Conservation (phyloP, 768 basidiomycete species). For the Cantharellus anzutake region DNA sequence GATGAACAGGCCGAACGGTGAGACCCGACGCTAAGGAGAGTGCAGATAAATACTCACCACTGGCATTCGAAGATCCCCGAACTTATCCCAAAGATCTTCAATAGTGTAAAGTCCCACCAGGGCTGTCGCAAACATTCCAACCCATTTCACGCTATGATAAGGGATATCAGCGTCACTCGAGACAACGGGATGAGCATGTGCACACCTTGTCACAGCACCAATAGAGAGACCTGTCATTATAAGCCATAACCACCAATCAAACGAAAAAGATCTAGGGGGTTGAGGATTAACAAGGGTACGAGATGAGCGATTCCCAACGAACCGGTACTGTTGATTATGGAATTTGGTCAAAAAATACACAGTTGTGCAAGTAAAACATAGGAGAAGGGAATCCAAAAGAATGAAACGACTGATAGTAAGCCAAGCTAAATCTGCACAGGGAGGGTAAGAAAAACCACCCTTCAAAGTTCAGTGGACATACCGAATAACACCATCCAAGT, state of each 20-base stretch:
- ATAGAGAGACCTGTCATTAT: slow-evolving; percentile 85
- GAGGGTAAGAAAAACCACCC: not conserved
- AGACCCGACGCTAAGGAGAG: not conserved
- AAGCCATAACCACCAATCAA: slow-evolving; percentile 98
- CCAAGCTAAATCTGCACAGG: slow-evolving; percentile 77
- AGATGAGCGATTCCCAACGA: slow-evolving; percentile 16
- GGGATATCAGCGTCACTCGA: not conserved
- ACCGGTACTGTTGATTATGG: slow-evolving; percentile 93
- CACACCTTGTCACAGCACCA: slow-evolving; percentile 79
- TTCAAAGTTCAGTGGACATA: slow-evolving; percentile 19
- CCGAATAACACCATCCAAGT: slow-evolving; percentile 87
- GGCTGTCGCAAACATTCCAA: slow-evolving; percentile 88
- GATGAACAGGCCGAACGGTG: not conserved
- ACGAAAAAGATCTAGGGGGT: slow-evolving; percentile 56
- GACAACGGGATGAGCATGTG: not conserved
- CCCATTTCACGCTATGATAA: slow-evolving; percentile 66
- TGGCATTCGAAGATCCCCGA: slow-evolving; percentile 86
- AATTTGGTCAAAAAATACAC: slow-evolving; percentile 91
- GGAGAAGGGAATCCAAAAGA: slow-evolving; percentile 93
- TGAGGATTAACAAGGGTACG: not conserved
- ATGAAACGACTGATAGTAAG: slow-evolving; percentile 93
- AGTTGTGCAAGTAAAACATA: slow-evolving; percentile 96
- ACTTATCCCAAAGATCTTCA: slow-evolving; percentile 97
- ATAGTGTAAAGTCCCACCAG: slow-evolving; percentile 91
- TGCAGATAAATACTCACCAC: slow-evolving; percentile 32